Percentiles rank a stretch among this genome's conserved stretches.
Conservation (phyloP, 768 basidiomycete genomes). For the Naematelia aurantialba region DNA sequence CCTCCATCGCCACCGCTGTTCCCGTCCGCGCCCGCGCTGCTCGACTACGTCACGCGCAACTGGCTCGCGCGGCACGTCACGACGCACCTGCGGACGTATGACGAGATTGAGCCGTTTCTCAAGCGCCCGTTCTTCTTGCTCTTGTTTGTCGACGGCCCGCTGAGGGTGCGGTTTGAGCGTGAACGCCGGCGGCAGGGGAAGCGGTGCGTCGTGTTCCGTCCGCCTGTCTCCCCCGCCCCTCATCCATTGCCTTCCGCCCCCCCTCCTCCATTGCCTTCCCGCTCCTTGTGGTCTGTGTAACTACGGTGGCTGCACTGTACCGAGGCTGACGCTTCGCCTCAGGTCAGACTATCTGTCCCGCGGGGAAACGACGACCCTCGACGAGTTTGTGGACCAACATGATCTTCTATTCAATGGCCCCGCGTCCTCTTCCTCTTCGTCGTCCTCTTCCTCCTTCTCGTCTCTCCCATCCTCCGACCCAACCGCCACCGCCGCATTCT, state of each 20-base stretch:
- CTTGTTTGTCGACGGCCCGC: slow-evolving; percentile 74
- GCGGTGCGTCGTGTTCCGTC: slow-evolving; percentile 1
- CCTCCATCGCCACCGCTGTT: slow-evolving; percentile 23
- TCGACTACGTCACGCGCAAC: slow-evolving; percentile 71
- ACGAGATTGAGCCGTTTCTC: slow-evolving; percentile 64
- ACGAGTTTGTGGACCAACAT: slow-evolving; percentile 69
- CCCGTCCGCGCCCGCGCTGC: slow-evolving; percentile 59
- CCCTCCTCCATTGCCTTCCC: no score
- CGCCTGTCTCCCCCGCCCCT: no score
- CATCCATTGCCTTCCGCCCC: no score
- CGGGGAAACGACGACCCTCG: slow-evolving; percentile 52
- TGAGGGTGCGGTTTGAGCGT: slow-evolving; percentile 65
- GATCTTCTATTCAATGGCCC: slow-evolving; percentile 57
- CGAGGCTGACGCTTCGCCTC: no score
- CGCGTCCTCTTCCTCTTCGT: slow-evolving; percentile 6
- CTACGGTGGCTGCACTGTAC: no score
- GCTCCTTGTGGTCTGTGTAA: background rate
- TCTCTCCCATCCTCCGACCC: no score
- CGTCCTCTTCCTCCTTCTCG: slow-evolving; percentile 15
- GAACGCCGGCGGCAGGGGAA: slow-evolving; percentile 53
- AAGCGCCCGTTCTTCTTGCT: slow-evolving; percentile 90
- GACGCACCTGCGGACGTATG: slow-evolving; percentile 58
- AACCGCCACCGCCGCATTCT: no score
- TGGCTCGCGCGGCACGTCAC: slow-evolving; percentile 84
- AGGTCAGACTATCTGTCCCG: no score